Percentiles rank a stretch among this genome's conserved stretches.
These are phyloP conservation scores for Escovopsis weberi DNA, from an alignment of 2,329 filamentous ascomycete genomes.

Conservation along the genomic window DNA sequence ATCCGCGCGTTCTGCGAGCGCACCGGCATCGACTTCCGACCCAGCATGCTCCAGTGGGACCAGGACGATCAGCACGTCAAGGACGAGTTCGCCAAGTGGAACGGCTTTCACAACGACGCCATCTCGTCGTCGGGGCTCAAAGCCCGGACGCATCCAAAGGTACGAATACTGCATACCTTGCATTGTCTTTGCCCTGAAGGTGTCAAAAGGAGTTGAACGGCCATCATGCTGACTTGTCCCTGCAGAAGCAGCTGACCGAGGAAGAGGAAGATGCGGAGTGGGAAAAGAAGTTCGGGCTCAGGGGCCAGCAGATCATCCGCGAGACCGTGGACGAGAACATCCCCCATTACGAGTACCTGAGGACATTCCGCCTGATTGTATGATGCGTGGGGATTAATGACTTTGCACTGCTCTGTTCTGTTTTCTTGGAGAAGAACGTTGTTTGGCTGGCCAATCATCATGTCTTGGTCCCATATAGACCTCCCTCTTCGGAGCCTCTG, in stretches of 20 bases:
- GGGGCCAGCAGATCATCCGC: constrained; percentile 55
- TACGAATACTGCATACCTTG: constrained; percentile 27
- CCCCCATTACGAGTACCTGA: constrained; percentile 67
- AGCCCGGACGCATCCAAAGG: constrained; percentile 49
- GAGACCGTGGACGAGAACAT: constrained; percentile 58
- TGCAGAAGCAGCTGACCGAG: constrained; percentile 44
- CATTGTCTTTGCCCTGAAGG: too few species aligned
- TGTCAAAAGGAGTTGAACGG: too few species aligned
- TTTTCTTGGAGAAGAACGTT: too few species aligned
- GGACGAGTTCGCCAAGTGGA: constrained; percentile 85
- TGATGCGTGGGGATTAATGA: constrained; percentile 19
- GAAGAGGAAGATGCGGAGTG: constrained; percentile 59
- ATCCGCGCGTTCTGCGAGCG: constrained; percentile 69
- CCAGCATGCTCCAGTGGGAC: constrained; percentile 75
- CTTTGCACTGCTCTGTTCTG: too few species aligned
- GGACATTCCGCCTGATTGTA: constrained; percentile 56
- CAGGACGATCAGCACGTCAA: constrained; percentile 61
- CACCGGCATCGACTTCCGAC: constrained; percentile 61
- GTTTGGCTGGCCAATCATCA: neutral
- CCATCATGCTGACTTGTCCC: too few species aligned
- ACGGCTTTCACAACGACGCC: constrained; percentile 90
- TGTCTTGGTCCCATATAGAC: constrained; percentile 1
- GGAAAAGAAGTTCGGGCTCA: constrained; percentile 57
- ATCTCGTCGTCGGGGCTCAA: constrained; percentile 67
- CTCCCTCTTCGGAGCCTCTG: constrained; percentile 2